Percentiles rank a stretch among this genome's conserved stretches.
Conservation (phyloP, 805 yeast genomes). For the Zygosaccharomyces bailii region DNA sequence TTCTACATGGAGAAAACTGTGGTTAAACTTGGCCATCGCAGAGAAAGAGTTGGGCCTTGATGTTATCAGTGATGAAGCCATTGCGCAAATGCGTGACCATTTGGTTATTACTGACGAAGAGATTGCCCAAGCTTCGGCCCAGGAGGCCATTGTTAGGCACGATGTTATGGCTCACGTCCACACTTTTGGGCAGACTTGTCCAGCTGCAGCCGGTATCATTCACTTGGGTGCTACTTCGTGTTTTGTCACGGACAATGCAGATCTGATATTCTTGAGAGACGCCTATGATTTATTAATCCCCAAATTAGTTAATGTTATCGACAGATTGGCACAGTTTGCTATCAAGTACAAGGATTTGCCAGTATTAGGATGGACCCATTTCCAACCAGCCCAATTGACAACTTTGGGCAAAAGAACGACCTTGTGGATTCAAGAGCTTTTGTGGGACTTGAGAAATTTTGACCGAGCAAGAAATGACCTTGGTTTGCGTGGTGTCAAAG, state of each 20-base stretch:
- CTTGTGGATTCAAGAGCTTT: slow-evolving; percentile 93
- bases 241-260: slow-evolving; percentile 97
- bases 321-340: slow-evolving; percentile 85
- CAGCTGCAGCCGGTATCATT: slow-evolving; percentile 95
- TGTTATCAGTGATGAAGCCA: slow-evolving; percentile 86
- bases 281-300: slow-evolving; percentile 93
- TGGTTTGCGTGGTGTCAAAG: slow-evolving; percentile 97
- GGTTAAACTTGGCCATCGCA: slow-evolving; percentile 94
- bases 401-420: slow-evolving; percentile 98
- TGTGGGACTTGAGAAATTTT: slow-evolving; percentile 97
- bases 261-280: slow-evolving; percentile 91
- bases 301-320: slow-evolving; percentile 91
- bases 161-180: slow-evolving; percentile 99
- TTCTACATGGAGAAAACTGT: slow-evolving; percentile 97
- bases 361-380: slow-evolving; percentile 98
- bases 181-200: slow-evolving; percentile 86
- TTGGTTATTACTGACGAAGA: slow-evolving; percentile 88
- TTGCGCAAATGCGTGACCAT: slow-evolving; percentile 76
- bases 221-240: slow-evolving; percentile 98
- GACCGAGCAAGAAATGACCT: slow-evolving; percentile 94
- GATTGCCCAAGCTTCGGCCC: slow-evolving; percentile 80
- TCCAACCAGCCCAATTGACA: slow-evolving; percentile 98
- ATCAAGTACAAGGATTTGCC: slow-evolving; percentile 91
- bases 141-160: slow-evolving; percentile 97
- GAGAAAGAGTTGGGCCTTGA: slow-evolving; percentile 86